Percentiles rank a stretch among this genome's conserved stretches.
Conservation (phyloP, 2,329 filamentous ascomycete species). For the Huntiella moniliformis region DNA sequence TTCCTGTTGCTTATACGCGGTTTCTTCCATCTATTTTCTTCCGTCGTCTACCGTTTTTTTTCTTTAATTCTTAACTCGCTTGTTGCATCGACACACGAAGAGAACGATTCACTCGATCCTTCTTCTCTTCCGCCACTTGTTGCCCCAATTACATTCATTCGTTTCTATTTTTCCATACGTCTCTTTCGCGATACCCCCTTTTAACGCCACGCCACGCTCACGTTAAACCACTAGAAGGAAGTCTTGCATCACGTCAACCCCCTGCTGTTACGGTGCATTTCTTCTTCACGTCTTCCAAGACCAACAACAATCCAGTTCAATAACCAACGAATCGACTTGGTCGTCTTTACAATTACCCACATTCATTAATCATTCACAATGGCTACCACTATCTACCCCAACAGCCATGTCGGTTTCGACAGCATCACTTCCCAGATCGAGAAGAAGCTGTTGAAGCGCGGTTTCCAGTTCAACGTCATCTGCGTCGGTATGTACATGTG, state of each 20-base stretch:
- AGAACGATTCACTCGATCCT: neutral
- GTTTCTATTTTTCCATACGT: conserved; percentile 4
- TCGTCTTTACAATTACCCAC: conserved; percentile 16
- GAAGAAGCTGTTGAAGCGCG: conserved; percentile 97
- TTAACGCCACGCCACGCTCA: conserved; percentile 7
- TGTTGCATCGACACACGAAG: conserved; percentile 3
- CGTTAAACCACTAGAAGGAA: conserved; percentile 3
- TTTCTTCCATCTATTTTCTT: conserved; percentile 5
- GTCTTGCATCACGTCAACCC: neutral
- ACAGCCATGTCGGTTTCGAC: conserved; percentile 99
- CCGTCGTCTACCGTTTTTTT: neutral
- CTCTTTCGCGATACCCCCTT: conserved; percentile 11
- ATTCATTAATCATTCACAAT: conserved; percentile 22
- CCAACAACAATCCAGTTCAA: conserved; percentile 16
- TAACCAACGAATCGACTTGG: conserved; percentile 12
- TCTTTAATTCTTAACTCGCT: conserved; percentile 1
- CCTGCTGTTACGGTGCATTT: neutral
- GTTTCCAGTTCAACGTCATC: conserved; percentile 99
- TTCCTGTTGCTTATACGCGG: neutral
- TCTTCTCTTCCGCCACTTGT: conserved; percentile 1
- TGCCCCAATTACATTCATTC: conserved; percentile 3
- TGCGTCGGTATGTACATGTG: conserved; percentile 69
- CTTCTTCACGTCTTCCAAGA: conserved; percentile 16
- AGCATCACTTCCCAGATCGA: conserved; percentile 99
- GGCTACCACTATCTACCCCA: conserved; percentile 57